Evolutionary conservation across 495 filamentous ascomycete species (phyloP).

Genomic region (Rhizodiscina lignyota): DNA sequence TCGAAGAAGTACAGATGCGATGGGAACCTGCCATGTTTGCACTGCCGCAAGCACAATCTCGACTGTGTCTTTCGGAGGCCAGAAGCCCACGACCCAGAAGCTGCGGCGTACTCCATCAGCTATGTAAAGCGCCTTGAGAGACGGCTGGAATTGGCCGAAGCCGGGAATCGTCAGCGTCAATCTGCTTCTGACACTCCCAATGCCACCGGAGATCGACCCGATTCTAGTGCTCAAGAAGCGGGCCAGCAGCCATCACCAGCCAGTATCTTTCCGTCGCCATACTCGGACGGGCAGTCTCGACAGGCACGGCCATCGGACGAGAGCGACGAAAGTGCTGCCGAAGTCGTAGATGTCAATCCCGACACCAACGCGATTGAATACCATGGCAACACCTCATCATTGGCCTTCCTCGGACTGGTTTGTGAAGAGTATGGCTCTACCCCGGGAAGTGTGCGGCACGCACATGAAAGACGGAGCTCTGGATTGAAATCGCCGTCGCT

Average conservation of each 20-base stretch:
- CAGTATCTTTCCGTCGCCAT: no score
- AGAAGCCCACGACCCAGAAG: no score
- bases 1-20: slow-evolving; percentile 5
- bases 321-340: background rate
- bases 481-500: background rate
- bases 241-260: background rate
- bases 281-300: no score
- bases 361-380: slow-evolving; percentile 1
- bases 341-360: slow-evolving; percentile 1
- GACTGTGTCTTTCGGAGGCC: background rate
- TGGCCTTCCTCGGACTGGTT: slow-evolving; percentile 1
- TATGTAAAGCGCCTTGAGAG: slow-evolving; percentile 3
- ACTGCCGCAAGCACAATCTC: background rate
- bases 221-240: background rate
- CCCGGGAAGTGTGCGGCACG: background rate
- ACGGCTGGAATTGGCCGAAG: background rate
- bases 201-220: background rate
- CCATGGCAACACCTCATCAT: slow-evolving; percentile 1
- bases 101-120: slow-evolving; percentile 1
- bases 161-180: background rate
- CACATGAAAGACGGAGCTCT: background rate
- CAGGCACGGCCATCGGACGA: background rate
- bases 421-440: no score
- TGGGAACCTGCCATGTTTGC: slow-evolving; percentile 1
- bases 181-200: background rate